Evolutionary conservation across 192 early-diverging fungal genomes (phyloP), one percentile per base, ranked within the genome.

Genomic region (Backusella parvicylindrica): DNA sequence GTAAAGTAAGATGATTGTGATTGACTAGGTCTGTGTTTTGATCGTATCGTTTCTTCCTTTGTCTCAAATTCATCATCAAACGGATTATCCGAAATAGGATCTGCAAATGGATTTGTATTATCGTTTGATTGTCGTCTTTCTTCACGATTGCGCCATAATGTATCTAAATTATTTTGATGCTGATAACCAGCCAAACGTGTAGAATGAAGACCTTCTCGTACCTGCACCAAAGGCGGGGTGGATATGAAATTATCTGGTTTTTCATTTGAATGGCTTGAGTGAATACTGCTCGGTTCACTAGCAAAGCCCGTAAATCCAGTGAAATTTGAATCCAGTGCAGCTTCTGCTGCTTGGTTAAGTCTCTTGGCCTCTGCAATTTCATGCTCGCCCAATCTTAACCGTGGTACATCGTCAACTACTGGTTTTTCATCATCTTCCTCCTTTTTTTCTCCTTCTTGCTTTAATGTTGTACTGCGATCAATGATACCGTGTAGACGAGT

Each of bases 401-500:
- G 65, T 40, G 77, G 77, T 18, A 78, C 37, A 2, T n/a, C 7
- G 1, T 71, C 75, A 5, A 3, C 3, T 33, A 31, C 13, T 21
- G 4, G 32, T 26, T 73, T 38, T 40, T 37, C 73, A 3, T 70
- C 75, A 0, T 31, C 30, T 5, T 35, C 12, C 0, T n/a, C 53
- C 9, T 60, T 21, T 30, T 23, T 18, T 11, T 12, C 11, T 33
- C 16, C 13, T 33, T 65, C 18, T 7, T 60, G 23, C 9, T 60
- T 60, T 13, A 60, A 60, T 75, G 40, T 37, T 11, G 68, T 36
- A 31, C 40, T 43, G 35, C 60, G 9, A 50, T 81, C 75, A 35
- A 81, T 71, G 49, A 74, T 70, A 26, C 80, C 80, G 28, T 81
- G 80, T 6, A 77, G 53, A 15, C 80, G 75, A 21, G 71, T 49